Conservation (phyloP, 768 basidiomycete species). For the Rhodocollybia butyracea region DNA sequence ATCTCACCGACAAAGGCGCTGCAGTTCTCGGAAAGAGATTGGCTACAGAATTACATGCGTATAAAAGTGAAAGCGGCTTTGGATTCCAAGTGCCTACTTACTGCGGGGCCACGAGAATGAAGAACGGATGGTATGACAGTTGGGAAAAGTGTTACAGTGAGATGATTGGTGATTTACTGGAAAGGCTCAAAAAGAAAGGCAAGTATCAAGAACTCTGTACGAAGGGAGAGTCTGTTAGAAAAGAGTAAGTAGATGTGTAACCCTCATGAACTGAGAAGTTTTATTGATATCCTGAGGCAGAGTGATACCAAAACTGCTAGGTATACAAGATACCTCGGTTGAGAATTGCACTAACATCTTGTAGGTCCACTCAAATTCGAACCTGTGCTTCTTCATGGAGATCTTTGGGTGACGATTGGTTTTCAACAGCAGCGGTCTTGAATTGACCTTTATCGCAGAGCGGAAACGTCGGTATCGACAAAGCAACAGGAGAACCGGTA, state of each 20-base stretch:
- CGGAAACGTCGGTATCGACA: slow-evolving; percentile 68
- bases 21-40: slow-evolving; percentile 54
- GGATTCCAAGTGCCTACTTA: slow-evolving; percentile 76
- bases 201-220: slow-evolving; percentile 42
- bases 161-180: slow-evolving; percentile 58
- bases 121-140: slow-evolving; percentile 68
- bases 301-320: slow-evolving; percentile 70
- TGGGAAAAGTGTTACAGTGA: slow-evolving; percentile 70
- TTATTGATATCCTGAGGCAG: too few relatives aligned
- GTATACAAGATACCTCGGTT: slow-evolving; percentile 25
- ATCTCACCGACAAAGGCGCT: slow-evolving; percentile 45
- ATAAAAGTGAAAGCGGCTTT: slow-evolving; percentile 52
- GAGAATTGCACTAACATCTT: background rate
- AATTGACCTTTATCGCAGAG: slow-evolving; percentile 38
- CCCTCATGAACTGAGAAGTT: background rate
- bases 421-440: background rate
- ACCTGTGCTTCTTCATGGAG: slow-evolving; percentile 75
- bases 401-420: slow-evolving; percentile 59
- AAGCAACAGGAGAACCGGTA: slow-evolving; percentile 49
- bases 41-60: slow-evolving; percentile 62
- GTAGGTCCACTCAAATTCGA: slow-evolving; percentile 48
- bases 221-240: slow-evolving; percentile 49
- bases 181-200: slow-evolving; percentile 39
- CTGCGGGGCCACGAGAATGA: slow-evolving; percentile 68
- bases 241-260: slow-evolving; percentile 33